A percentile compares a stretch with the other conserved stretches of the same genome.
These are phyloP conservation scores for Takakia lepidozioides DNA, from an alignment of 225 moss, liverwort and hornwort genomes.

Conservation along the genomic window DNA sequence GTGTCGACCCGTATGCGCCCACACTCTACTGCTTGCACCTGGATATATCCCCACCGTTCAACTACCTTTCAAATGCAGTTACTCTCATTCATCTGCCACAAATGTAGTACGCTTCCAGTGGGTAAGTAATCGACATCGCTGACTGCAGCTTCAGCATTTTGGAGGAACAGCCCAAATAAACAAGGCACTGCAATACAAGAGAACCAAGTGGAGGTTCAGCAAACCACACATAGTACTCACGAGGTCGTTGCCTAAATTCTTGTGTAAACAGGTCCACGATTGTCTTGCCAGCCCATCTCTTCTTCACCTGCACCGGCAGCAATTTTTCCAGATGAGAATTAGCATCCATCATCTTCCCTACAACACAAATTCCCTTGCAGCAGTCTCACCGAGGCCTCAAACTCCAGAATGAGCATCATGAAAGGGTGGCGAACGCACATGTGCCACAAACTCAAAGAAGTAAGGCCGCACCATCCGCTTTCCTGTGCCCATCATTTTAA, in stretches of 20 bases:
- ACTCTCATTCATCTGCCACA: not conserved
- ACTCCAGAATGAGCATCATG: not conserved
- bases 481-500: too few relatives aligned
- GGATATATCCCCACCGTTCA: too few relatives aligned
- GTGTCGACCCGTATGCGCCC: conserved; percentile 86
- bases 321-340: conserved; percentile 7
- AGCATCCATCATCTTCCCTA: conserved; percentile 3
- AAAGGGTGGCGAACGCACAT: too few relatives aligned
- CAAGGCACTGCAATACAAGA: too few relatives aligned
- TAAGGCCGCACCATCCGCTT: conserved; percentile 87
- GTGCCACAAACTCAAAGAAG: conserved; percentile 86
- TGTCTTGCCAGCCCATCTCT: conserved; percentile 78
- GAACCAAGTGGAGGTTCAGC: not conserved
- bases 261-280: conserved; percentile 77
- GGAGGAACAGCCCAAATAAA: too few relatives aligned
- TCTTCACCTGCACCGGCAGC: conserved; percentile 57
- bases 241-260: conserved; percentile 87
- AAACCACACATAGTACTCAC: conserved; percentile 83
- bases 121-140: too few relatives aligned
- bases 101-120: too few relatives aligned
- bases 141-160: too few relatives aligned
- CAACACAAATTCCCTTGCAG: too few relatives aligned
- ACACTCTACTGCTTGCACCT: conserved; percentile 75
- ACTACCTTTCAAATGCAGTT: too few relatives aligned
- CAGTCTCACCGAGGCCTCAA: too few relatives aligned